These are phyloP conservation scores for Adiantum capillusveneris DNA, from an alignment of 75 land plant genomes.

Conservation along the genomic window DNA sequence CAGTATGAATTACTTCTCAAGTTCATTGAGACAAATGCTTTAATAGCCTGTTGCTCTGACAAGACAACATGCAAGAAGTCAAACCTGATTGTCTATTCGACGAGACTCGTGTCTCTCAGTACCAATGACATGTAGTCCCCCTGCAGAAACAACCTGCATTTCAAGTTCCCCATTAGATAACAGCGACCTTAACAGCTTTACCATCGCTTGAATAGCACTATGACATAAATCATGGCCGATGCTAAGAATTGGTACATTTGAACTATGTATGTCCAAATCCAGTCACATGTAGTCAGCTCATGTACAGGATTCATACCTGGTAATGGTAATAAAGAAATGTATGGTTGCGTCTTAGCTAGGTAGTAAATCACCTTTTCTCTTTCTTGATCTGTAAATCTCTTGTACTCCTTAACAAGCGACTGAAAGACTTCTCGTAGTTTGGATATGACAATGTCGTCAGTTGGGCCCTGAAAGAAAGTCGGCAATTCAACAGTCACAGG, in stretches of 20 bases:
- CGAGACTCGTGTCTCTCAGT: conserved; percentile 99
- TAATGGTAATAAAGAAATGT: no score
- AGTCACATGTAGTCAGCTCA: no score
- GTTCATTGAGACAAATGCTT: no score
- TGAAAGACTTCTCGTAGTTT: conserved; percentile 57
- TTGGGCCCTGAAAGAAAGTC: conserved; percentile 70
- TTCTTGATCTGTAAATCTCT: conserved; percentile 83
- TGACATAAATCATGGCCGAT: no score
- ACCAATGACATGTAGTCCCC: conserved; percentile 97
- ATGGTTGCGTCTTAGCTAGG: no score
- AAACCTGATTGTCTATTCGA: conserved; percentile 95
- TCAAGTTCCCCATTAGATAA: not conserved
- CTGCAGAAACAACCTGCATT: conserved; percentile 79
- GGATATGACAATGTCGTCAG: conserved; percentile 72
- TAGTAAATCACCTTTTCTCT: conserved; percentile 64
- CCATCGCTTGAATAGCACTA: no score
- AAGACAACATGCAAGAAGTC: not conserved
- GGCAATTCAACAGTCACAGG: not conserved
- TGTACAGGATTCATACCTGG: no score
- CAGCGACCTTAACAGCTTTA: no score
- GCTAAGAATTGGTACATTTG: no score
- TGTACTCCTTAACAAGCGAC: conserved; percentile 64
- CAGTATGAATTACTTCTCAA: no score
- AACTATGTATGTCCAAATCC: no score
- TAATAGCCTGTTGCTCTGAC: no score